Percentiles rank a stretch among this genome's conserved stretches.
phyloP scores from a whole-genome alignment of 805 yeast species.

The Starmerella geochares region DNA sequence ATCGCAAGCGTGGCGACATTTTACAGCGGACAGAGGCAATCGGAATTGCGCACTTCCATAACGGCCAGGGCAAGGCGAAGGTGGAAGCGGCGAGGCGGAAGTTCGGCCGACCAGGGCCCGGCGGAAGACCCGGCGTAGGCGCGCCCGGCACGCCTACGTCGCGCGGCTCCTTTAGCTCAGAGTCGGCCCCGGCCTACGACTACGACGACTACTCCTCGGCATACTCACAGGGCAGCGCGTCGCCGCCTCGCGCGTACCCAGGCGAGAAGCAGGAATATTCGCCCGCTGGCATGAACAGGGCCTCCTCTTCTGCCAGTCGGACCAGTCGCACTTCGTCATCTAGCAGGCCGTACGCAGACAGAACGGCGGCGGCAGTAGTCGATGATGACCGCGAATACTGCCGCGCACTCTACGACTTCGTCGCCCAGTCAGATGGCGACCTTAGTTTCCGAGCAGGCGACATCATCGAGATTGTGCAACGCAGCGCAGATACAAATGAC shows the following conservation, averaged over 20 bases:
- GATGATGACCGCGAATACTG: conserved; percentile 41
- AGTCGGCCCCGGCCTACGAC: conserved; percentile 21
- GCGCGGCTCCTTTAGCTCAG: neutral
- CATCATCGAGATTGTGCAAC: conserved; percentile 68
- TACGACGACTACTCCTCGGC: conserved; percentile 7
- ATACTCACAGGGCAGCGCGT: neutral
- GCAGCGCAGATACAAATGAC: conserved; percentile 75
- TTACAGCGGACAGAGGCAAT: conserved; percentile 83
- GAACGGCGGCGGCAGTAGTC: no score
- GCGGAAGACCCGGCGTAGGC: neutral
- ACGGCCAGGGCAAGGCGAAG: conserved; percentile 66
- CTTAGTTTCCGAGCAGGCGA: conserved; percentile 81
- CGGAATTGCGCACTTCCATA: conserved; percentile 70
- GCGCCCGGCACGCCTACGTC: conserved; percentile 1
- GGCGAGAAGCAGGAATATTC: conserved; percentile 26
- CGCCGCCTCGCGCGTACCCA: neutral
- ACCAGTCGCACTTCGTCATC: conserved; percentile 24
- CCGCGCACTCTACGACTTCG: conserved; percentile 82
- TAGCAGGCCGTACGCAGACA: conserved; percentile 30
- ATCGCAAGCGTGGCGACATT: conserved; percentile 74
- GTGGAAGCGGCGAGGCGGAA: conserved; percentile 73
- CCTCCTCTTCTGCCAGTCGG: neutral
- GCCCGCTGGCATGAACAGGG: conserved; percentile 20
- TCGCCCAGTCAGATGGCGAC: conserved; percentile 91
- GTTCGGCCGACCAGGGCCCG: conserved; percentile 32